Conservation (phyloP, 768 basidiomycete species). For the Coprinopsis sp. region DNA sequence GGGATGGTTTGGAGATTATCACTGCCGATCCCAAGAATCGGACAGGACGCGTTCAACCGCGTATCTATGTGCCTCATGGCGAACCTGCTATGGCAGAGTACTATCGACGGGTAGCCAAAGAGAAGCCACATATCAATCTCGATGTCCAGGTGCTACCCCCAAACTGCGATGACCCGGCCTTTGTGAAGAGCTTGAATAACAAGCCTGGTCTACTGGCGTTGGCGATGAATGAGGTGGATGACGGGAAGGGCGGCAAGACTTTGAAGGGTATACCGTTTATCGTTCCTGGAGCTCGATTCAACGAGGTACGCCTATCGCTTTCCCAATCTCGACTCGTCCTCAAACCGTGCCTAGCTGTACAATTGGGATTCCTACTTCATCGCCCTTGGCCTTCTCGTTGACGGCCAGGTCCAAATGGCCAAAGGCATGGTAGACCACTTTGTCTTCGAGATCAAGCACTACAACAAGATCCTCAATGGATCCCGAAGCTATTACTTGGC, state of each 20-base stretch:
- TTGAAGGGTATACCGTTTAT: conserved; percentile 95
- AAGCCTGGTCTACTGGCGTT: conserved; percentile 93
- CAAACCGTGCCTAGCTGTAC: conserved; percentile 54
- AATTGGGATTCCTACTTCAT: conserved; percentile 98
- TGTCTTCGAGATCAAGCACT: conserved; percentile 98
- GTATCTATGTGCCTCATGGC: conserved; percentile 92
- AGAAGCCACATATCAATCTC: conserved; percentile 91
- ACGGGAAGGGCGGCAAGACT: conserved; percentile 70
- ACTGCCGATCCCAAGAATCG: conserved; percentile 98
- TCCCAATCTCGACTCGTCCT: not conserved
- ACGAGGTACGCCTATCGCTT: conserved; percentile 56
- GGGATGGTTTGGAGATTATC: conserved; percentile 94
- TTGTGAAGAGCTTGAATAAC: conserved; percentile 89
- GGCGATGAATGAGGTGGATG: conserved; percentile 90
- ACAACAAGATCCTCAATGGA: conserved; percentile 95
- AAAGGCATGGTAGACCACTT: conserved; percentile 99
- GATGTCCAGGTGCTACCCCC: conserved; percentile 88
- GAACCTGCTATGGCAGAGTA: conserved; percentile 95
- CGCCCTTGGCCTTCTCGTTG: conserved; percentile 87
- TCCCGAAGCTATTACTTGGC: conserved; percentile 94
- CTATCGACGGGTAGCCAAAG: conserved; percentile 83
- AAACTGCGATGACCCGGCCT: conserved; percentile 81
- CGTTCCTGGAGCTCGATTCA: conserved; percentile 93
- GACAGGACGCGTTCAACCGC: conserved; percentile 80
- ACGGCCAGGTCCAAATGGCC: conserved; percentile 91